Conservation (phyloP, 768 basidiomycete species). For the Mrakia gelida region DNA sequence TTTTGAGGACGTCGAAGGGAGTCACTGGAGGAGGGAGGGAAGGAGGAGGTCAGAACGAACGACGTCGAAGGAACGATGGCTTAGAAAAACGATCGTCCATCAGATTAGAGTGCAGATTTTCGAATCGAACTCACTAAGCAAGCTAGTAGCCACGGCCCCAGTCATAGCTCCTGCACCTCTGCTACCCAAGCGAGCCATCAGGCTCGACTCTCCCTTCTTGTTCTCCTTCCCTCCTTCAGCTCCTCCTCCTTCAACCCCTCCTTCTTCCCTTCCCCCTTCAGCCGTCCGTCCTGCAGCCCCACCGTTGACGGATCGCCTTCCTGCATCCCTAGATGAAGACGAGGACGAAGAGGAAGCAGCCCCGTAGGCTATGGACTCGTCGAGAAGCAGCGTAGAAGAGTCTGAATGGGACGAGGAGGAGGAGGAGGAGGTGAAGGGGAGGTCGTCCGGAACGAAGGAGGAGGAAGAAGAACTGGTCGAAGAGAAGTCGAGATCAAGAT, state of each 20-base stretch:
- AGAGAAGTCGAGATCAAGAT: not conserved
- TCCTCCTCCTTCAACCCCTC: not conserved
- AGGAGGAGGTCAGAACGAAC: not conserved
- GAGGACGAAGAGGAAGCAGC: not conserved
- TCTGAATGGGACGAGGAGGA: not conserved
- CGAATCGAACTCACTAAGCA: conserved; percentile 22
- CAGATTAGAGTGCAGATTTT: not conserved
- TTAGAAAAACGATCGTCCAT: not conserved
- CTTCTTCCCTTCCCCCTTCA: not conserved
- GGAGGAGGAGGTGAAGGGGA: not conserved
- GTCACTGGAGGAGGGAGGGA: conserved; percentile 63
- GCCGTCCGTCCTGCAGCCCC: too few relatives aligned
- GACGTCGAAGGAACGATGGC: not conserved
- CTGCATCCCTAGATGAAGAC: not conserved
- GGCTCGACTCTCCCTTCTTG: conserved; percentile 13
- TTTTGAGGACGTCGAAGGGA: conserved; percentile 97
- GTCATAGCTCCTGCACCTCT: conserved; percentile 31
- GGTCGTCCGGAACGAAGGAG: not conserved
- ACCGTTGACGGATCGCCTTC: not conserved
- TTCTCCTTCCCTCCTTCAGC: not conserved
- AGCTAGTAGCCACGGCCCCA: conserved; percentile 23
- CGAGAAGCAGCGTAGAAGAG: not conserved
- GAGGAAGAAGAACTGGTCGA: not conserved
- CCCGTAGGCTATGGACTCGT: not conserved
- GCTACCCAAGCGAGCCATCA: conserved; percentile 19